Evolutionary conservation across 352 stramenopile species (phyloP).

Genomic region (Phytophthora cactorum): DNA sequence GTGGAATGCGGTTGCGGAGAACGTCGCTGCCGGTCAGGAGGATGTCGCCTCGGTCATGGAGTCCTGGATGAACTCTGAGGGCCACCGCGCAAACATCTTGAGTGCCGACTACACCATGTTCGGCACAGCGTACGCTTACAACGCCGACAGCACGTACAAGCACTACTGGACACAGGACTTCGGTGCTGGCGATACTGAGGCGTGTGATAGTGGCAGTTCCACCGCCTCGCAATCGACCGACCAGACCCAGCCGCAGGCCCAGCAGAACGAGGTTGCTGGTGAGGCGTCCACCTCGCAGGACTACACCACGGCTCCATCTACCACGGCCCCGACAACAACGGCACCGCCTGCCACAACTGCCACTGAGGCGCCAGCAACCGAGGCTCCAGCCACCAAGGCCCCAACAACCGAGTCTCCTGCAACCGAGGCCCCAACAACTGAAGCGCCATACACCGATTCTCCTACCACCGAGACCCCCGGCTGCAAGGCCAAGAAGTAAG

Average conservation of each 20-base stretch:
- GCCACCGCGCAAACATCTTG: constrained; percentile 57
- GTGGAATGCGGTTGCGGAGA: constrained; percentile 62
- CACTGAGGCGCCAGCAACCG: background rate
- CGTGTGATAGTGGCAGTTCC: constrained; percentile 29
- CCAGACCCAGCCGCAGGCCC: constrained; percentile 30
- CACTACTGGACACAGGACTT: constrained; percentile 73
- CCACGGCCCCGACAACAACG: constrained; percentile 11
- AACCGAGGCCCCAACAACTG: background rate
- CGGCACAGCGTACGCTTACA: constrained; percentile 45
- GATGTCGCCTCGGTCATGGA: constrained; percentile 61
- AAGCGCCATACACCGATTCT: background rate
- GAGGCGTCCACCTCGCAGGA: constrained; percentile 26
- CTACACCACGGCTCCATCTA: constrained; percentile 14
- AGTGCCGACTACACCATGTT: constrained; percentile 47
- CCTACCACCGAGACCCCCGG: constrained; percentile 10
- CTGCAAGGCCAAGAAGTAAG: constrained; percentile 35
- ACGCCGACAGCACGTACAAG: constrained; percentile 37
- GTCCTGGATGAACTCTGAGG: constrained; percentile 66
- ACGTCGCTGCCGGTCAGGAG: constrained; percentile 57
- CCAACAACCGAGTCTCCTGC: background rate
- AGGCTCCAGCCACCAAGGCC: background rate
- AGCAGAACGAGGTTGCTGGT: constrained; percentile 27
- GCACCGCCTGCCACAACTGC: constrained; percentile 17
- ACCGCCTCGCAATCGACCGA: constrained; percentile 19
- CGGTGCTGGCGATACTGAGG: constrained; percentile 38